A percentile compares a stretch with the other conserved stretches of the same genome.
These are phyloP conservation scores for Leptographium lundbergii DNA, from an alignment of 2,329 filamentous ascomycete species.

Conservation along the genomic window DNA sequence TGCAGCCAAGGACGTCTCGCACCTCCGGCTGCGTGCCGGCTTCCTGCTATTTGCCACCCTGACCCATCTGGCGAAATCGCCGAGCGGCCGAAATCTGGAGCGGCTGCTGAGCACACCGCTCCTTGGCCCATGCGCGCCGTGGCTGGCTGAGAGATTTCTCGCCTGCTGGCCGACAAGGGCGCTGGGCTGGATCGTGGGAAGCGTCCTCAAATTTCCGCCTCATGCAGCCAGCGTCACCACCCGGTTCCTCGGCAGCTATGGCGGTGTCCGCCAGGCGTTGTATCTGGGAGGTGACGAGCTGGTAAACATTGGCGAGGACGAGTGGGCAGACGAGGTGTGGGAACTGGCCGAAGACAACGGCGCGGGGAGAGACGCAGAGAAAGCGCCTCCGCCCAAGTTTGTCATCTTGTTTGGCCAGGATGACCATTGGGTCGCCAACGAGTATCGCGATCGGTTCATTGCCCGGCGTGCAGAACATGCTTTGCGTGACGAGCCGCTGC, in stretches of 20 bases:
- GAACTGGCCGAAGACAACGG: conserved; percentile 20
- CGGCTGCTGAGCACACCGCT: conserved; percentile 28
- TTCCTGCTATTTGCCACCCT: conserved; percentile 65
- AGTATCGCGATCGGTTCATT: conserved; percentile 44
- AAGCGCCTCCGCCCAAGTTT: conserved; percentile 31
- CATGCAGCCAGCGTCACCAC: conserved; percentile 37
- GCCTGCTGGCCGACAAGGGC: conserved; percentile 24
- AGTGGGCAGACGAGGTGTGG: conserved; percentile 49
- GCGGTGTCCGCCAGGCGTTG: conserved; percentile 47
- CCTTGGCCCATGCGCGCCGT: conserved; percentile 27
- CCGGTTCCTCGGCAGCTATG: conserved; percentile 40
- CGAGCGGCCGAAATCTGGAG: conserved; percentile 41
- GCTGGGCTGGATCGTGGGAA: conserved; percentile 30
- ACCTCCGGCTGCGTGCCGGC: conserved; percentile 33
- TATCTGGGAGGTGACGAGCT: conserved; percentile 49
- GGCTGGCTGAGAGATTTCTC: conserved; percentile 28
- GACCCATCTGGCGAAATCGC: conserved; percentile 53
- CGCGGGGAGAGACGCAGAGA: background rate
- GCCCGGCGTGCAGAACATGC: conserved; percentile 22
- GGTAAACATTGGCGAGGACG: conserved; percentile 42
- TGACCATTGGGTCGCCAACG: conserved; percentile 50
- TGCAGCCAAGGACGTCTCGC: background rate
- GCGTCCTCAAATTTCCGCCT: conserved; percentile 30
- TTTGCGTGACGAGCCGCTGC: conserved; percentile 14
- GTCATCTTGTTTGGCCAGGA: conserved; percentile 46